Base-by-base conservation (phyloP, 2,329 filamentous ascomycete genomes). In the Biscogniauxia mediterranea region DNA sequence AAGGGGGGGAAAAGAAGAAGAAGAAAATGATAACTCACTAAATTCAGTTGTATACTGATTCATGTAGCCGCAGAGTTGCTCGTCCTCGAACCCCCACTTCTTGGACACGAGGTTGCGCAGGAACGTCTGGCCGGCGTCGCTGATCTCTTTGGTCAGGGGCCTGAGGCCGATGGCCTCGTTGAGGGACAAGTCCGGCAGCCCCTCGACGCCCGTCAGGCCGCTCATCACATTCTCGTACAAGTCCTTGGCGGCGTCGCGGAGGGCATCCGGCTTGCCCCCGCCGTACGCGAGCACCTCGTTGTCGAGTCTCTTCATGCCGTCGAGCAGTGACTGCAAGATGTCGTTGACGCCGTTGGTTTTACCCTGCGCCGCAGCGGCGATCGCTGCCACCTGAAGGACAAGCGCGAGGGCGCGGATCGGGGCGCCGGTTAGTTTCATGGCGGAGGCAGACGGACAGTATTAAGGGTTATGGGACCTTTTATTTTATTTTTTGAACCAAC, bases 281-380 rank as follows among this genome's bases (percentile, higher is more conserved):
- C 58, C 13, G 32, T 60, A 67, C 26, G 59, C 52, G 6, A 60
- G 13, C 23, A 66, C 6, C 5, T 61, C 56, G n/a, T 59, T 54
- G 57, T 67, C 65, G 21, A 55, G 64, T 20, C 60, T 60, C 23
- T 52, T 23, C 60, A 67, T 61, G 46, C 59, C 49, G 13, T 52
- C 26, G 17, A 54, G 56, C 20, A 67, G 20, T 9, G 21, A n/a
- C 5, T 23, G 4, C 6, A 68, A 57, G 11, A 67, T 5, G 19
- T 15, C 28, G 15, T 11, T 38, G 28, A 66, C n/a, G 32, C 32
- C 7, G 13, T 8, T 32, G 3, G 23, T 13, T 23, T 38, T 6
- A 52, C 62, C 51, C 21, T 61, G 61, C 21, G 9, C 11, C 5
- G 32, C 20, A 11, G 58, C 2, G 11, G 11, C 17, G 1, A 23